Evolutionary conservation across 768 basidiomycete species (phyloP), one percentile per base, ranked within the genome.

Genomic region (Boletales sp.): DNA sequence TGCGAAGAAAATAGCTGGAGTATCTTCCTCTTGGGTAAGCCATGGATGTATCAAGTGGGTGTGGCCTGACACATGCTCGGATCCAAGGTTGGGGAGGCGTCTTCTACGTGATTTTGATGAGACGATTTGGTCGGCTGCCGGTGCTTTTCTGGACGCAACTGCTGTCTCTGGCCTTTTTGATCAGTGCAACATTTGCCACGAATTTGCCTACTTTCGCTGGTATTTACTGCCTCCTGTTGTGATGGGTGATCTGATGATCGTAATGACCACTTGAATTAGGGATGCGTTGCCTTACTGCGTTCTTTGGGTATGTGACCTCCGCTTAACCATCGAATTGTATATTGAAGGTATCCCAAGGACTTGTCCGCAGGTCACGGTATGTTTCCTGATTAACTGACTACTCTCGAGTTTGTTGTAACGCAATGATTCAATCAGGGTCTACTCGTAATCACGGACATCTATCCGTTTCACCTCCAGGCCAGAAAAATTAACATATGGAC

Each of bases 401-500:
- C 18, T 25, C 30, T 34, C 5, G 30, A 50, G 19, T 31, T 21
- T 17, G 0, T 35, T 39, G 34, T 34, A 30, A 61, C 33, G 11
- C 5, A 18, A 3, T 31, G 17, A 33, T 45, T 19, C 17, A 7
- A 42, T 43, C 34, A 74, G 73, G 76, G 76, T 32, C 57, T 77
- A 0, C 76, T 71, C 51, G 61, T 76, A 33, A 69, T 79, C 53
- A 74, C 73, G 28, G 78, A 79, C 49, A 68, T 81, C 36, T 80
- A 69, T 57, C 79, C 79, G 4, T 81, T 80, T 63, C 79, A 80
- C 49, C 67, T 77, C 12, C 78, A 80, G 50, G 77, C 77, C 4
- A 68, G 74, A 21, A 78, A 76, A 65, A 65, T 79, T 21, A 78
- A 77, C 48, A 46, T 78, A 21, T 80, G 79, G 80, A 79, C 80